Percentiles rank a stretch among this genome's conserved stretches.
Conservation (phyloP, 1,284 basidiomycete genomes). For the Sanghuangporus weigelae region DNA sequence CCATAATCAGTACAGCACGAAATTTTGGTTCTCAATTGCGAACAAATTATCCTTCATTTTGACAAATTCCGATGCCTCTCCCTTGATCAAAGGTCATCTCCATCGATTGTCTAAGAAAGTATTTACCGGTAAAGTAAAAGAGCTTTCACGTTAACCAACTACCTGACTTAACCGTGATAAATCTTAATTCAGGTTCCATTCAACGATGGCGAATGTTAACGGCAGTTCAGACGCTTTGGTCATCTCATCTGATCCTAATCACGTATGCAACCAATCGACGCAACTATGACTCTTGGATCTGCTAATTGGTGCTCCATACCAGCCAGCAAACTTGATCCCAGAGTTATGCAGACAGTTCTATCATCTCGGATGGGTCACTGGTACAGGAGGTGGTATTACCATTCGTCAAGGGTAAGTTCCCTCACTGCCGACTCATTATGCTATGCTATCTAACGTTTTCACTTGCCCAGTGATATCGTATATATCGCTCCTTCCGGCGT, state of each 20-base stretch:
- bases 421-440: not conserved
- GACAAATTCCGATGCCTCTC: not conserved
- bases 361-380: constrained; percentile 54
- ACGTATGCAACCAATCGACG: not conserved
- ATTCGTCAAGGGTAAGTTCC: constrained; percentile 58
- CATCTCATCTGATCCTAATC: constrained; percentile 13
- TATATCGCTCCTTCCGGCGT: constrained; percentile 86
- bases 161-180: too few relatives aligned
- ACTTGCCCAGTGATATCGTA: constrained; percentile 32
- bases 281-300: not conserved
- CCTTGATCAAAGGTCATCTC: not conserved
- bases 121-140: too few relatives aligned
- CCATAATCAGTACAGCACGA: not conserved
- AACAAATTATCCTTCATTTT: not conserved
- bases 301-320: not conserved
- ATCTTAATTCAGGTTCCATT: too few relatives aligned
- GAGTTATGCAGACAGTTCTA: constrained; percentile 37
- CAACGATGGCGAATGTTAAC: not conserved
- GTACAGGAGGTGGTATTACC: constrained; percentile 55
- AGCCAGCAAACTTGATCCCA: constrained; percentile 54
- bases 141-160: too few relatives aligned
- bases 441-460: not conserved
- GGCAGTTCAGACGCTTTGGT: constrained; percentile 6
- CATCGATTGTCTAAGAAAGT: too few relatives aligned
- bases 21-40: not conserved